Evolutionary conservation across 2,329 filamentous ascomycete genomes (phyloP).

Genomic region (Piedraia hortae): DNA sequence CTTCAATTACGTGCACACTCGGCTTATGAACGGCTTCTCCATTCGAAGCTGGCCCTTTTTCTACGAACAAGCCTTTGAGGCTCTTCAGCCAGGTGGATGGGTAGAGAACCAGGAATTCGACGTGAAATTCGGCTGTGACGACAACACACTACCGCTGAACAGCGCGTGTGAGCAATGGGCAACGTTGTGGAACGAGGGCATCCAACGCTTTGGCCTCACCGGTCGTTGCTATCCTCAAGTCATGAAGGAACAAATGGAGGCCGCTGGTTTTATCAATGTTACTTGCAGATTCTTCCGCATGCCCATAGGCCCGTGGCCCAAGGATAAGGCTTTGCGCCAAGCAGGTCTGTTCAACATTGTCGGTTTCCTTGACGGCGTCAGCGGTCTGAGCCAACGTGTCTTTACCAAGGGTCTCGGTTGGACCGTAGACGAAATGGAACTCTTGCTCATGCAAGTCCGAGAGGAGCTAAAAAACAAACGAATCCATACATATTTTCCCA

Average conservation of each 20-base stretch:
- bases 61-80: slow-evolving; percentile 17
- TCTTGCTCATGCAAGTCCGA: slow-evolving; percentile 14
- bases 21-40: slow-evolving; percentile 24
- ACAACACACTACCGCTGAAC: slow-evolving; percentile 1
- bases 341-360: slow-evolving; percentile 9
- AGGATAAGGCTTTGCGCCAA: slow-evolving; percentile 14
- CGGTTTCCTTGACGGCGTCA: slow-evolving; percentile 15
- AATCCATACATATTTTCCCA: slow-evolving; percentile 15
- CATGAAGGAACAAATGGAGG: slow-evolving; percentile 1
- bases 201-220: slow-evolving; percentile 1
- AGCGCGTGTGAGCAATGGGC: slow-evolving; percentile 1
- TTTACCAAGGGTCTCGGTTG: slow-evolving; percentile 12
- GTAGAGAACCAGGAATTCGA: slow-evolving; percentile 4
- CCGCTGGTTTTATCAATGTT: slow-evolving; percentile 21
- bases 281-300: slow-evolving; percentile 16
- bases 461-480: slow-evolving; percentile 11
- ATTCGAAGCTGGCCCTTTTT: slow-evolving; percentile 22
- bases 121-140: slow-evolving; percentile 1
- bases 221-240: slow-evolving; percentile 1
- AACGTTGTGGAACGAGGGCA: background rate
- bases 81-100: slow-evolving; percentile 7
- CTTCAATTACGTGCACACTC: slow-evolving; percentile 29
- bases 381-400: slow-evolving; percentile 8
- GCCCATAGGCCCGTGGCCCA: slow-evolving; percentile 18
- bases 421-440: slow-evolving; percentile 18